Base-by-base conservation (phyloP, 1,139 yeast genomes). In the Pichia sp. region DNA sequence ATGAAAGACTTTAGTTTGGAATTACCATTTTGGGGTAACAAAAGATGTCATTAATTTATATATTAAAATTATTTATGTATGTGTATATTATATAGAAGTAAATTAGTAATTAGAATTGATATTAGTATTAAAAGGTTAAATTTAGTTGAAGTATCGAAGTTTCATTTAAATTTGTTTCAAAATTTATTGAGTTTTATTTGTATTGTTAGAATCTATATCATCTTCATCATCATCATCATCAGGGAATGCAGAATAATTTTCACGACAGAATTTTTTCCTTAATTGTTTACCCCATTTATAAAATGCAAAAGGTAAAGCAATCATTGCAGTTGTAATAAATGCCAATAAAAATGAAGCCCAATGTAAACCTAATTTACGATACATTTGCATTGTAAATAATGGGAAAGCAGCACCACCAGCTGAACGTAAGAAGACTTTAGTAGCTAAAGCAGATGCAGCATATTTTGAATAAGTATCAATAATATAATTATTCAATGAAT, bases 371-470 rank as follows among this genome's bases (percentile, higher is more conserved):
- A 84, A 65, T 35, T 69, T 72, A 50, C 73, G 71, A 59, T 84
- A 84, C 93, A 84, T 82, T 60, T 81, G 89, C 26, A 82, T 76
- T n/a, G 80, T 74, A 55, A 84, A 84, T 46, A 84, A 65, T 34
- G 93, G 91, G 69, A 83, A 82, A 0, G 88, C 89, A 30, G 89
- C 93, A 64, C 93, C 93, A 56, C 89, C 89, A 28, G 84, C 79
- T 46, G 89, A 78, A 68, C 98, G 78, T 55, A 89, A 67, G 56
- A 86, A 84, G 26, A 85, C 95, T 62, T 85, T 85, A 14, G 95
- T 86, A 11, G 95, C 95, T 51, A 86, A 69, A 0, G 95, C 95
- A 42, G 86, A 77, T 12, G 95, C 94, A n/a, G 95, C 95, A 55
- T 74, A 84, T 55, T 79, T 79, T 40, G 86, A 84, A 61, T 84